Evolutionary conservation across 2,329 filamentous ascomycete species (phyloP), one percentile per base, ranked within the genome.

Genomic region (Endoconidiophora polonica): DNA sequence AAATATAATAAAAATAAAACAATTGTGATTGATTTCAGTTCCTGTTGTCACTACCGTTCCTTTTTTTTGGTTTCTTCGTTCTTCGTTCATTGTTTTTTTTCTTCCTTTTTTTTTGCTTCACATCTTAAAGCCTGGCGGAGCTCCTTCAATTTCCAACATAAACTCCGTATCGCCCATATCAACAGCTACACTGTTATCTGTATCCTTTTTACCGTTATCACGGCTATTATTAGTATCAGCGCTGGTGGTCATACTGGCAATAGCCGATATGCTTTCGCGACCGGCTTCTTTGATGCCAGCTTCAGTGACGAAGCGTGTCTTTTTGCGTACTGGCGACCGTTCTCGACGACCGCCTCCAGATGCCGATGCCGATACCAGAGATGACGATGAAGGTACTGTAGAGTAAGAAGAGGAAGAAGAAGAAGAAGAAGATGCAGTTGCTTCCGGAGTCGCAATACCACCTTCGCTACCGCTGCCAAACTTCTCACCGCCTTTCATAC

Each of bases 201-300:
- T 39, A 20, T 41, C 38, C 2, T 26, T 18, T 5, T 5, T 29
- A 38, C 23, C 22, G 14, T 47, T 10, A 18, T 18, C 16, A 18
- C 42, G 36, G 2, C 33, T 26, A 6, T 29, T 29, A 6, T 29
- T 29, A 10, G 7, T 6, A 29, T 29, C 26, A 3, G 3, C 26
- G 5, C 12, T 12, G 23, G 29, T 12, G 26, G 24, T 16, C 22
- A 24, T 6, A 29, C 22, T n/a, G 68, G 57, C 48, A 57, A 56
- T 33, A 66, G 59, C 58, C 60, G 62, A 78, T 2, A 87, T 60
- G 59, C 82, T 86, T 59, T 87, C 83, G 53, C 82, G 70, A 1
- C 83, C 83, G 3, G 83, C 83, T 63, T 86, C 82, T 49, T 78
- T 74, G 54, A 88, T 87, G 0, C 83, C 83, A 61, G 81, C 84